Base-by-base conservation (phyloP, 2,329 filamentous ascomycete genomes). In the Beauveria scarabaeidicola region DNA sequence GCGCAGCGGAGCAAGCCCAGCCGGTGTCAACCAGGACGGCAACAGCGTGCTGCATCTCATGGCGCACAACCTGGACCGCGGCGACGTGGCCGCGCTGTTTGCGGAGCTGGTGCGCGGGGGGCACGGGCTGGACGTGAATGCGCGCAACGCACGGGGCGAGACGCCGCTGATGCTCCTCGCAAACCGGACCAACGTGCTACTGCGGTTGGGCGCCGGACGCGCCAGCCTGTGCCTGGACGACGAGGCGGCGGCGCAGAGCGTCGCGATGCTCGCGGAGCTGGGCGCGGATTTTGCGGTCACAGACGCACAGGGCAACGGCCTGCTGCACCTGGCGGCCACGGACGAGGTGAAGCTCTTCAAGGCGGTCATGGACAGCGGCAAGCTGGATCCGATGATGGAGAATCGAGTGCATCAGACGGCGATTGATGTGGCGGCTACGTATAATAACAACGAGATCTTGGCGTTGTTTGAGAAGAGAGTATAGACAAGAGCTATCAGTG, bases 381-480 rank as follows among this genome's bases (percentile, higher is more conserved):
- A 69, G 0, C 41, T 73, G 11, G 70, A 73, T 63, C 62, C 65
- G 1, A 64, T 66, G 64, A 25, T 60, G 52, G 69, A 72, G 64
- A 69, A 73, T 44, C 25, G 64, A 7, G 60, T 58, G 40, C 64
- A 68, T 38, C 64, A 67, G 63, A 72, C 69, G 15, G 60, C 69
- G 15, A 63, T 73, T 46, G 71, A 74, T 64, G 66, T 70, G 1
- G 73, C 73, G 17, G 72, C 69, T 23, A 69, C 68, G 15, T 41
- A 50, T n/a, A 38, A 43, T 15, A 54, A 60, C 13, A 41, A 48
- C 7, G 51, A 60, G 29, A 52, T 60, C 32, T 29, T 60, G 43
- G 44, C 51, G 6, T 40, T 60, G 51, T 60, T 60, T 32, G 50
- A 53, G 19, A 52, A 44, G 36, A 40, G 47, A 21, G 19, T 40